These are phyloP conservation scores for Podosphaera aphanis DNA, from an alignment of 2,329 filamentous ascomycete species.

Conservation along the genomic window DNA sequence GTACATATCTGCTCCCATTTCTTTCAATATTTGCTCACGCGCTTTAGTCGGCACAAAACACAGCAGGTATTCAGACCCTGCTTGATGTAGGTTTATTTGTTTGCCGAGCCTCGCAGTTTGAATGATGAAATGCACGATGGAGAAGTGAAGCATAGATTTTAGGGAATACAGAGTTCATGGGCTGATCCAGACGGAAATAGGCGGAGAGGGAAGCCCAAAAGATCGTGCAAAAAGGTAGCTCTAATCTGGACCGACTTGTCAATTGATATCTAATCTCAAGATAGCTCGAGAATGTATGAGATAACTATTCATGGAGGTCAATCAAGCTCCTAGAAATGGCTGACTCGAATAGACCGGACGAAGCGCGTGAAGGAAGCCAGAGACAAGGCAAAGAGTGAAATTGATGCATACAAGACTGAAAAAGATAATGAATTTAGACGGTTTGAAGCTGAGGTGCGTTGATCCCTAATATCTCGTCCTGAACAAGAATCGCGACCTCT, in stretches of 20 bases:
- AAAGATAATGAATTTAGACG: conserved; percentile 93
- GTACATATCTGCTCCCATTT: not conserved
- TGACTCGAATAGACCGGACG: conserved; percentile 46
- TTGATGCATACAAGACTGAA: conserved; percentile 67
- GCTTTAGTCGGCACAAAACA: conserved; percentile 81
- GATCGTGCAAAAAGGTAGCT: conserved; percentile 85
- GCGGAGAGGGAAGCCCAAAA: conserved; percentile 96
- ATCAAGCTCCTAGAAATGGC: conserved; percentile 11
- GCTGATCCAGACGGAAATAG: conserved; percentile 22
- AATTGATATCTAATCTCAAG: conserved; percentile 12
- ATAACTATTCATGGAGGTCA: not conserved
- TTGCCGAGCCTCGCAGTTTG: not conserved
- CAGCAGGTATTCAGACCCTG: conserved; percentile 90
- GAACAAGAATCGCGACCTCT: not conserved
- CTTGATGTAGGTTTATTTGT: conserved; percentile 55
- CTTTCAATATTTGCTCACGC: not conserved
- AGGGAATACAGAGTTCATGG: not conserved
- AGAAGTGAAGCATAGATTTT: not conserved
- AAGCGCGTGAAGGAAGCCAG: conserved; percentile 94
- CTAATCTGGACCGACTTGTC: not conserved
- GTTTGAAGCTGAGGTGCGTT: conserved; percentile 49
- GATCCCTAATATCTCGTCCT: not conserved
- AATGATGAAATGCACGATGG: not conserved
- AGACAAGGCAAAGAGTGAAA: conserved; percentile 91
- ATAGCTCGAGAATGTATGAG: conserved; percentile 69